Evolutionary conservation across 2,329 filamentous ascomycete species (phyloP).

Genomic region (Xylaria sp.): DNA sequence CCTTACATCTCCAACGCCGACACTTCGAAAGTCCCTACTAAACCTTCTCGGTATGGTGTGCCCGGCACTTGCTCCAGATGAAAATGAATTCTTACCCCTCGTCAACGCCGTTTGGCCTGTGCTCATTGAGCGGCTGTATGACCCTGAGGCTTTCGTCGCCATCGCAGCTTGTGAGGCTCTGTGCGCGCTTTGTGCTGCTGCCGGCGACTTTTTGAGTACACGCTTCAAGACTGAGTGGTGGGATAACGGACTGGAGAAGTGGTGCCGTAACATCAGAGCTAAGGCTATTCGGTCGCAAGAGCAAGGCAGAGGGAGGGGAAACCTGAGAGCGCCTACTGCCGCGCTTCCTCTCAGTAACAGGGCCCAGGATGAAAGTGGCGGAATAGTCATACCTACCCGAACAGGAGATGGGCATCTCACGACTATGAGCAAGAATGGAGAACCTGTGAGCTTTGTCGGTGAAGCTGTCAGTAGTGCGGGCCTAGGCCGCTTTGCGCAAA

Average conservation of each 20-base stretch:
- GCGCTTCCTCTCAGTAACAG: constrained; percentile 17
- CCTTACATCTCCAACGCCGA: constrained; percentile 84
- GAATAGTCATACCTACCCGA: constrained; percentile 47
- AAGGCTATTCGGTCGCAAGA: constrained; percentile 49
- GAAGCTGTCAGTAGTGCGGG: constrained; percentile 47
- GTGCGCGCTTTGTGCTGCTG: constrained; percentile 72
- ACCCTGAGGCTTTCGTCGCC: constrained; percentile 74
- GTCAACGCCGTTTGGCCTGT: constrained; percentile 94
- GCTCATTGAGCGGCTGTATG: constrained; percentile 73
- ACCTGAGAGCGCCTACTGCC: constrained; percentile 15
- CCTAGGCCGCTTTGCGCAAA: constrained; percentile 69
- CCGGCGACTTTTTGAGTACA: constrained; percentile 82
- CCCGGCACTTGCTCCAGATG: constrained; percentile 77
- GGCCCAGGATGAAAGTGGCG: constrained; percentile 26
- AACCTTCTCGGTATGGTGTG: constrained; percentile 79
- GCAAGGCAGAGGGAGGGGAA: constrained; percentile 23
- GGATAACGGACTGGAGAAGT: constrained; percentile 60
- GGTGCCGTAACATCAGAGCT: constrained; percentile 58
- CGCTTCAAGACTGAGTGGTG: constrained; percentile 81
- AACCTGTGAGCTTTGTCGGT: constrained; percentile 27
- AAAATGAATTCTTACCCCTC: constrained; percentile 86
- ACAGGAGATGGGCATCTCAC: constrained; percentile 41
- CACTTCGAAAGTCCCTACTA: constrained; percentile 81
- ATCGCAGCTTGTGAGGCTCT: constrained; percentile 78
- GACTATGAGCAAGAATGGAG: constrained; percentile 35